Percentiles rank a stretch among this genome's conserved stretches.
phyloP scores from a whole-genome alignment of 2,329 filamentous ascomycete species.

The Paracoccidioides brasiliensis region DNA sequence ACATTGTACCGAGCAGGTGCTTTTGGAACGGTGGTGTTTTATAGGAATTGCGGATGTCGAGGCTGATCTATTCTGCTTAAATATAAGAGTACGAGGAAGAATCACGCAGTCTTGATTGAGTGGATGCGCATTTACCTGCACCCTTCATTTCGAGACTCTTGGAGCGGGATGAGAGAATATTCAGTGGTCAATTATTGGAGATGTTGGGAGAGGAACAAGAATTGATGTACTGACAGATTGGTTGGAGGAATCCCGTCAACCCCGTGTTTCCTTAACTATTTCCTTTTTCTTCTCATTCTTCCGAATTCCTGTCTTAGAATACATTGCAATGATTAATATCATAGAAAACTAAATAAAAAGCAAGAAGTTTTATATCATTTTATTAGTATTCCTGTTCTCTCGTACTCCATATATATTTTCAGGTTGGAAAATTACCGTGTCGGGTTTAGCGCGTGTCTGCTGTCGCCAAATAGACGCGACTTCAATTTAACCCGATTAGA shows the following conservation, averaged over 20 bases:
- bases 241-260: background rate
- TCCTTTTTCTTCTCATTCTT: background rate
- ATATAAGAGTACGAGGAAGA: background rate
- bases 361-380: background rate
- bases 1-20: background rate
- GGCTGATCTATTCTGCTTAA: background rate
- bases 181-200: background rate
- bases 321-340: background rate
- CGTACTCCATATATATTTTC: too few relatives aligned
- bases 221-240: background rate
- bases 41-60: background rate
- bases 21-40: background rate
- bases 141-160: background rate
- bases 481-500: slow-evolving; percentile 1
- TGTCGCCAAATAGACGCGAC: background rate
- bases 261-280: background rate
- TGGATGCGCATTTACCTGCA: background rate
- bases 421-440: background rate
- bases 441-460: too few relatives aligned
- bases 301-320: background rate
- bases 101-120: background rate
- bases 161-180: background rate
- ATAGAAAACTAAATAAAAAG: background rate
- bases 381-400: background rate
- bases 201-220: background rate